phyloP scores from a whole-genome alignment of 768 basidiomycete genomes.

The Clathrus columnatus region DNA sequence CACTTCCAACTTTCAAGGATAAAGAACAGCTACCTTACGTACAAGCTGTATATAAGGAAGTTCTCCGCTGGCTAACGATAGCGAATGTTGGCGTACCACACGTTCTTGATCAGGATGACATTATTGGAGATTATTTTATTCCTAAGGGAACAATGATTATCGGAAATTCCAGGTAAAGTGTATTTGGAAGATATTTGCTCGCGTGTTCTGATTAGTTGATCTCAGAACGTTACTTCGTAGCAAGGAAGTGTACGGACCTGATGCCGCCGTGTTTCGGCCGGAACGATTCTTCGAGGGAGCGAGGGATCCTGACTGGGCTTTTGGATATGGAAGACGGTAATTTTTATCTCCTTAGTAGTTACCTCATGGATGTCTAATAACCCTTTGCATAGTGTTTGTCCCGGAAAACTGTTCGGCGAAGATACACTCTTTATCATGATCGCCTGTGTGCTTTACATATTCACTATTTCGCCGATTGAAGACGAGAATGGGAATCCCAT shows the following conservation, averaged over 20 bases:
- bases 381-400: constrained; percentile 32
- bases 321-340: constrained; percentile 7
- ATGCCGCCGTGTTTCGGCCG: constrained; percentile 8
- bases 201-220: background rate
- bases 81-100: constrained; percentile 6
- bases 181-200: no score
- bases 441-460: constrained; percentile 36
- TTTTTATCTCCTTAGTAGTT: background rate
- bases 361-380: background rate
- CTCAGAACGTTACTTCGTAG: constrained; percentile 10
- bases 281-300: constrained; percentile 6
- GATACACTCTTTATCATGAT: constrained; percentile 37
- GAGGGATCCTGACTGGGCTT: background rate
- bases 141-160: background rate
- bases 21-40: constrained; percentile 10
- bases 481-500: constrained; percentile 36
- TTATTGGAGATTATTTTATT: background rate
- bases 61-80: constrained; percentile 1
- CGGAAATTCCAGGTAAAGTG: background rate
- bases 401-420: constrained; percentile 46
- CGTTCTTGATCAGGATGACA: constrained; percentile 7
- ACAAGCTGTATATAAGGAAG: constrained; percentile 6
- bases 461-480: constrained; percentile 34
- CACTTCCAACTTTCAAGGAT: constrained; percentile 9
- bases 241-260: constrained; percentile 6